Conservation (phyloP, 306 rosid species). For the peach (Prunus persica) region DNA sequence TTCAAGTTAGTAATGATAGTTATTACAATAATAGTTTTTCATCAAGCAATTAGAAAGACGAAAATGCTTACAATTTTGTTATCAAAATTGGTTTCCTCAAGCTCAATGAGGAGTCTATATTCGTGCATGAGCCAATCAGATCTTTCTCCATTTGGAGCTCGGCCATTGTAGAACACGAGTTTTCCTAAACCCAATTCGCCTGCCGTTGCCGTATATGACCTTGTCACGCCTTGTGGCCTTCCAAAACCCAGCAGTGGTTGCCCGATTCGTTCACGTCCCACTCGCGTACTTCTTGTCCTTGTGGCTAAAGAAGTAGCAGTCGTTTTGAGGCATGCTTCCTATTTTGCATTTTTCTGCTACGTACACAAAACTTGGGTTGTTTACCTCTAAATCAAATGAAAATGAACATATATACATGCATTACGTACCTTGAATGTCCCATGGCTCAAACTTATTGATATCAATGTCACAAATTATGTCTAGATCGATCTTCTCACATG, state of each 20-base stretch:
- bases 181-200: background rate
- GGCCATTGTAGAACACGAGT: background rate
- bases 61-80: too few species aligned
- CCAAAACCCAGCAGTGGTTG: background rate
- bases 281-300: background rate
- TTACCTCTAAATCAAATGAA: too few species aligned
- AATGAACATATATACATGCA: background rate
- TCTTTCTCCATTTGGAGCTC: background rate
- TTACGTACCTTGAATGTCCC: constrained; percentile 62
- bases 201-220: background rate
- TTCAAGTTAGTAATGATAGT: too few species aligned
- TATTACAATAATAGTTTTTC: too few species aligned
- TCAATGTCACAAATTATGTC: constrained; percentile 66
- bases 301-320: background rate
- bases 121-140: background rate
- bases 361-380: too few species aligned
- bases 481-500: constrained; percentile 57
- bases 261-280: background rate
- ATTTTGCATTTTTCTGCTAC: too few species aligned
- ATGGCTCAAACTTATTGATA: constrained; percentile 70
- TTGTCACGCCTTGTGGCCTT: background rate
- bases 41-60: too few species aligned
- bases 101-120: background rate
- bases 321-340: background rate
- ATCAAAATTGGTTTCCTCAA: background rate